Percentiles rank a stretch among this genome's conserved stretches.
These are phyloP conservation scores for Colletotrichum musae DNA, from an alignment of 2,329 filamentous ascomycete genomes.

Conservation along the genomic window DNA sequence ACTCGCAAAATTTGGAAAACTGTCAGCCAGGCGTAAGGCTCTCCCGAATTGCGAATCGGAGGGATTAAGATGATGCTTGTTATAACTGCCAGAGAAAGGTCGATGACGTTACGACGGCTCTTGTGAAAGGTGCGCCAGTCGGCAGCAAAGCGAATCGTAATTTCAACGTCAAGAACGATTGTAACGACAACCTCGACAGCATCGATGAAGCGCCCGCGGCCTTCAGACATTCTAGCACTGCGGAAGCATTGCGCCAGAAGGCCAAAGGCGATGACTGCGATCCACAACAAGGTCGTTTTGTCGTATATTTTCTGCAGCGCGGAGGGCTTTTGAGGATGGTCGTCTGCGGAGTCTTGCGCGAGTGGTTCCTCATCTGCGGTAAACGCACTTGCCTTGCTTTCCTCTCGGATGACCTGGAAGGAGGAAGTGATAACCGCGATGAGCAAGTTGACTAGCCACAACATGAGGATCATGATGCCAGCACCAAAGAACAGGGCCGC, in stretches of 20 bases:
- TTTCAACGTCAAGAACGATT: conserved; percentile 83
- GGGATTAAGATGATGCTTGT: conserved; percentile 91
- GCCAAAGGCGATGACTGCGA: conserved; percentile 83
- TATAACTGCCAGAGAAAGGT: conserved; percentile 83
- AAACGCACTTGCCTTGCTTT: conserved; percentile 94
- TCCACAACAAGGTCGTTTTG: conserved; percentile 83
- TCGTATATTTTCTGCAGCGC: conserved; percentile 80
- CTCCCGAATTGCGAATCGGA: conserved; percentile 78
- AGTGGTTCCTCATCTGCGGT: conserved; percentile 76
- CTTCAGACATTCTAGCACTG: conserved; percentile 80
- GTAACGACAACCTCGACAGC: conserved; percentile 83
- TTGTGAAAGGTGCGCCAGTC: conserved; percentile 88
- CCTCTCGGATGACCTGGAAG: conserved; percentile 97
- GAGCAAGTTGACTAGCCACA: conserved; percentile 95
- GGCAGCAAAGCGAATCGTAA: conserved; percentile 81
- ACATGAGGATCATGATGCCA: conserved; percentile 89
- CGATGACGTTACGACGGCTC: conserved; percentile 82
- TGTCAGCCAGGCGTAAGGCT: conserved; percentile 87
- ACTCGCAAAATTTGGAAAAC: conserved; percentile 93
- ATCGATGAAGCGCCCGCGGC: conserved; percentile 76
- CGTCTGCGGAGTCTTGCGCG: conserved; percentile 38
- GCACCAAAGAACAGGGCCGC: conserved; percentile 83
- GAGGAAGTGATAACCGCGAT: conserved; percentile 99
- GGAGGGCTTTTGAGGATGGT: conserved; percentile 52
- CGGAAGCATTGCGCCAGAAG: conserved; percentile 84